Percentiles rank a stretch among this genome's conserved stretches.
Evolutionary conservation across 1,284 basidiomycete species (phyloP).

Genomic region (Ustilago trichophora): DNA sequence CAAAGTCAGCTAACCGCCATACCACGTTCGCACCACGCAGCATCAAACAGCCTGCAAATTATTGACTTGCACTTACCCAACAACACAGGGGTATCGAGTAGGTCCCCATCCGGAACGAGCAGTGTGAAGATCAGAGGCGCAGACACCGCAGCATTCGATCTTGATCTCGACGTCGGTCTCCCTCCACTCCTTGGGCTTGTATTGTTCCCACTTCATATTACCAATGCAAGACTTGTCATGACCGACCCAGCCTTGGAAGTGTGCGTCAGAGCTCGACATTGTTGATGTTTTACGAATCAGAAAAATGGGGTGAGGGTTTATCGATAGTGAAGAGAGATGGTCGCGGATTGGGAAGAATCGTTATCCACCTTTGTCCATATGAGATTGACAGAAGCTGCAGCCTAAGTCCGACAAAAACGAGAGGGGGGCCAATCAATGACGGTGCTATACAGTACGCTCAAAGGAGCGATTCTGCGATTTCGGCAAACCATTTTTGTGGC

Average conservation of each 20-base stretch:
- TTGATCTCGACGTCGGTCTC: constrained; percentile 55
- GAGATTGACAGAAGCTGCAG: neutral
- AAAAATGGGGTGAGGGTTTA: no score
- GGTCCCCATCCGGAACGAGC: constrained; percentile 55
- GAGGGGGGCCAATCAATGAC: neutral
- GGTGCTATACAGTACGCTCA: neutral
- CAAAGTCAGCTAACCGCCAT: no score
- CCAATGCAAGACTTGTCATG: constrained; percentile 51
- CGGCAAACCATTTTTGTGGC: neutral
- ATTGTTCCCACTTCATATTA: constrained; percentile 53
- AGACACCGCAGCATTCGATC: constrained; percentile 53
- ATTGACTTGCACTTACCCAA: constrained; percentile 28
- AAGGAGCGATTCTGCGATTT: neutral
- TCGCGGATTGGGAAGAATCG: neutral
- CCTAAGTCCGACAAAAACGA: neutral
- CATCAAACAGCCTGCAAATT: no score
- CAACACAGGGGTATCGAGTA: constrained; percentile 46
- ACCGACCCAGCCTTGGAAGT: constrained; percentile 57
- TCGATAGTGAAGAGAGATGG: no score
- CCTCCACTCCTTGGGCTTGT: constrained; percentile 45
- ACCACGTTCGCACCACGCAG: no score
- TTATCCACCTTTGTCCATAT: neutral
- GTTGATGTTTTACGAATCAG: constrained; percentile 1
- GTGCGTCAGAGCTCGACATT: constrained; percentile 31
- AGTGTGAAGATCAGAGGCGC: constrained; percentile 52